A percentile compares a stretch with the other conserved stretches of the same genome.
phyloP scores from a whole-genome alignment of 441 rosid genomes.

The Jatropha multifida region DNA sequence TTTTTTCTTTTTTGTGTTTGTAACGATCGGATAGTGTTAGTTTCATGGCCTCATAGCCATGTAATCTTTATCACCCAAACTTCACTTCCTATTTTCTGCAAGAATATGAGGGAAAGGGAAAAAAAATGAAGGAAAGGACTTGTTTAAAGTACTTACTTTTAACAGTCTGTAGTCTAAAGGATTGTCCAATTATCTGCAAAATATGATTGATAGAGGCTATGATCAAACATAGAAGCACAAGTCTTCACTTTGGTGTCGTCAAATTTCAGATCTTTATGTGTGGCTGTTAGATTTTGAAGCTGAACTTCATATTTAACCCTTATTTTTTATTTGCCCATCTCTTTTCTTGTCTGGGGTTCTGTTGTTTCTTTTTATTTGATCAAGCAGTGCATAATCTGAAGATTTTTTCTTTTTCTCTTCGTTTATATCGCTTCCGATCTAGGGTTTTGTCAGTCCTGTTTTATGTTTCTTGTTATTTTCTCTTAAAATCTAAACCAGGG shows the following conservation, averaged over 20 bases:
- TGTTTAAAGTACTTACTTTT: no score
- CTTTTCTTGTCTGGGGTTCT: background rate
- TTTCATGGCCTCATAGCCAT: background rate
- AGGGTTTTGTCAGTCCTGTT: constrained; percentile 21
- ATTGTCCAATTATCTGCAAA: background rate
- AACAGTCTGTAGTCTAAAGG: background rate
- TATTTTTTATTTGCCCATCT: background rate
- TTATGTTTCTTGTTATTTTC: background rate
- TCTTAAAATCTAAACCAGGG: background rate
- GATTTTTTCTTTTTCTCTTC: background rate
- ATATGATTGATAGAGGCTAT: background rate
- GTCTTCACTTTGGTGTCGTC: background rate
- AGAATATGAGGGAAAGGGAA: no score
- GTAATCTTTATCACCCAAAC: no score
- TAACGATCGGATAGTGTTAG: constrained; percentile 7
- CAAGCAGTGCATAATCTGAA: no score
- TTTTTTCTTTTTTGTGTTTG: background rate
- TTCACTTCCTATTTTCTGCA: no score
- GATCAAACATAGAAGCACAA: background rate
- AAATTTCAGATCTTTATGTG: background rate
- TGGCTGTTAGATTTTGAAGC: background rate
- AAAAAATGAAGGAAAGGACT: no score
- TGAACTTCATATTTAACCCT: no score
- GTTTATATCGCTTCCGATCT: constrained; percentile 13
- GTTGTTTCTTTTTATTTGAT: background rate